phyloP scores from a whole-genome alignment of 495 filamentous ascomycete species.

The Pyrenula aspistea region DNA sequence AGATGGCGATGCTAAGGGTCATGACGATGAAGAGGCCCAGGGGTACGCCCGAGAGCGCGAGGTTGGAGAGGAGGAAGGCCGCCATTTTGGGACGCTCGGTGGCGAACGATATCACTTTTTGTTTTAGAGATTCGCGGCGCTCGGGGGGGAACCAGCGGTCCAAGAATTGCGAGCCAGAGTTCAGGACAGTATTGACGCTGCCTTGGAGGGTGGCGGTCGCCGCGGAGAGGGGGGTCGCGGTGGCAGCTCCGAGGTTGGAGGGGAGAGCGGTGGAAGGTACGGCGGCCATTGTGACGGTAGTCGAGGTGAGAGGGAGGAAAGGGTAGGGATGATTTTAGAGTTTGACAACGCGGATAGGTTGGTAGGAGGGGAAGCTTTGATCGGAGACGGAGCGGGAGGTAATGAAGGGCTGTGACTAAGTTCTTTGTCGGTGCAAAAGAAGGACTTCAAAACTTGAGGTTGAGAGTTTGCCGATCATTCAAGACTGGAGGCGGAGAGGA shows the following conservation, averaged over 20 bases:
- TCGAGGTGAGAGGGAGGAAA: background rate
- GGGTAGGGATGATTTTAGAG: background rate
- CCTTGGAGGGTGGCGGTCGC: background rate
- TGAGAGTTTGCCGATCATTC: too few species aligned
- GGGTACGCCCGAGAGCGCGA: slow-evolving; percentile 44
- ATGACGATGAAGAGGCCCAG: slow-evolving; percentile 50
- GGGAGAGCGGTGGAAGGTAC: background rate
- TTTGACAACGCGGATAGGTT: background rate
- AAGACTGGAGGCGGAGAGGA: too few species aligned
- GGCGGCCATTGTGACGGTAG: background rate
- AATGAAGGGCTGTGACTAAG: background rate
- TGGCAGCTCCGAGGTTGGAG: background rate
- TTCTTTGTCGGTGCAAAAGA: too few species aligned
- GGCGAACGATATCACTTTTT: slow-evolving; percentile 3
- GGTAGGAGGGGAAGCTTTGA: background rate
- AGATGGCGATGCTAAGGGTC: slow-evolving; percentile 36
- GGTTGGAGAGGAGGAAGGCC: slow-evolving; percentile 42
- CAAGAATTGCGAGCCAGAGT: background rate
- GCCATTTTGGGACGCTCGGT: slow-evolving; percentile 9
- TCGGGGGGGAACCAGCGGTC: background rate
- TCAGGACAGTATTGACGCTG: background rate
- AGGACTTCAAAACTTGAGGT: too few species aligned
- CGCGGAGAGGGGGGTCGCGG: background rate
- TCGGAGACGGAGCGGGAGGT: background rate
- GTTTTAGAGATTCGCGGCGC: slow-evolving; percentile 1